Percentiles rank a stretch among this genome's conserved stretches.
phyloP scores from a whole-genome alignment of 2,329 filamentous ascomycete genomes.

The Rutstroemia sp. region DNA sequence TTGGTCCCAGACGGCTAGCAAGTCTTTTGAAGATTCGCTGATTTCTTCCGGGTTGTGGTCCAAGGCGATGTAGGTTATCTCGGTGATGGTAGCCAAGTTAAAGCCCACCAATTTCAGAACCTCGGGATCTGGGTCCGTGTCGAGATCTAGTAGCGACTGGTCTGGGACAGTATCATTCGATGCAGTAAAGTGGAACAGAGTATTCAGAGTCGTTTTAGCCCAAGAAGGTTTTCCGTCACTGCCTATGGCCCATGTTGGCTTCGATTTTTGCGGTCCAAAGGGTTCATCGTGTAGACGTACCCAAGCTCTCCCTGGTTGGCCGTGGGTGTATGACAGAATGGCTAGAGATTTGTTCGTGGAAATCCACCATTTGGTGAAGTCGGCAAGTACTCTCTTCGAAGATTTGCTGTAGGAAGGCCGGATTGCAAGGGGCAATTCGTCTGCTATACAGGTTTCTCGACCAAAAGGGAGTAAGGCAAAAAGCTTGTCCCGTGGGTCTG shows the following conservation, averaged over 20 bases:
- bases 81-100: no score
- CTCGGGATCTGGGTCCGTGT: no score
- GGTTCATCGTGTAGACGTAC: neutral
- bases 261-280: neutral
- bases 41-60: no score
- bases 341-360: neutral
- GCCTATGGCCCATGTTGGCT: neutral
- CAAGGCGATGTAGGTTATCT: no score
- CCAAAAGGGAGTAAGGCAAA: conserved; percentile 8
- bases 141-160: no score
- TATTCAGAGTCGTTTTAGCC: no score
- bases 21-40: no score
- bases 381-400: neutral
- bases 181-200: no score
- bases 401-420: conserved; percentile 4
- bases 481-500: conserved; percentile 11
- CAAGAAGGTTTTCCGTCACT: neutral
- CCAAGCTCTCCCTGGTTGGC: neutral
- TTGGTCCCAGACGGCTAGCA: no score
- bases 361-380: conserved; percentile 11
- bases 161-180: no score
- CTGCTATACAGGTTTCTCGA: neutral
- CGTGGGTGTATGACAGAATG: conserved; percentile 8
- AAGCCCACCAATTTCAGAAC: no score
- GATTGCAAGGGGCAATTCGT: neutral